Base-by-base conservation (phyloP, 768 basidiomycete species). In the Mycena polygramma region DNA sequence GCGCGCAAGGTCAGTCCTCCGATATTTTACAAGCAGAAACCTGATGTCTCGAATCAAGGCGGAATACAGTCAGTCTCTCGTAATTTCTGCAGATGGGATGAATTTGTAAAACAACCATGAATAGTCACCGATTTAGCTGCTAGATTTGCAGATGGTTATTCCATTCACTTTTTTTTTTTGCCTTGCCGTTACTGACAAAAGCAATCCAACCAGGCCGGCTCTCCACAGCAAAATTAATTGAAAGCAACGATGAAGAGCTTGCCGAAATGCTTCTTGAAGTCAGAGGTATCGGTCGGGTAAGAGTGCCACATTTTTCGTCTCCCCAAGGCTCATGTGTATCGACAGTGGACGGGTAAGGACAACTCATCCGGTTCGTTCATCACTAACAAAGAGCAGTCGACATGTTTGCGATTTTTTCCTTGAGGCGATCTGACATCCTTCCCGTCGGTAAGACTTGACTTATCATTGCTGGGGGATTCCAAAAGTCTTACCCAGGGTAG, bases 391-490 rank as follows among this genome's bases (percentile, higher is more conserved):
- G 55, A 58, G 9, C 81, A 87, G 94, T 95, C n/a, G 91, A 96
- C 75, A 97, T 97, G 96, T 97, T 97, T 76, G 87, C 93, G 17
- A 94, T 98, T 52, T 97, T 97, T 80, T 92, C 94, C 2, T 83
- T 96, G 39, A 86, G 94, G 0, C 90, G 95, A 22, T 93, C 93
- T 2, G 90, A 97, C 77, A 92, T 98, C 62, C 84, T 97, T 1
- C 89, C 92, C 15, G 84, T 89, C 37, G 87, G 86, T 84, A 64
- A 48, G 81, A 71, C 19, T 30, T 30, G 30, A 30, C 30, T 30
- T 30, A 30, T 58, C 30, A 80, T 83, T 57, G 80, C 84, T 70
- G 80, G 62, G n/a, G 62, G 43, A 3, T 54, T 54, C n/a, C 14
- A 49, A 20, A 46, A 35, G 58, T 7, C 57, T 71, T 41, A 39